Conservation (phyloP, 2,329 filamentous ascomycete species). For the Diaporthe velutina region DNA sequence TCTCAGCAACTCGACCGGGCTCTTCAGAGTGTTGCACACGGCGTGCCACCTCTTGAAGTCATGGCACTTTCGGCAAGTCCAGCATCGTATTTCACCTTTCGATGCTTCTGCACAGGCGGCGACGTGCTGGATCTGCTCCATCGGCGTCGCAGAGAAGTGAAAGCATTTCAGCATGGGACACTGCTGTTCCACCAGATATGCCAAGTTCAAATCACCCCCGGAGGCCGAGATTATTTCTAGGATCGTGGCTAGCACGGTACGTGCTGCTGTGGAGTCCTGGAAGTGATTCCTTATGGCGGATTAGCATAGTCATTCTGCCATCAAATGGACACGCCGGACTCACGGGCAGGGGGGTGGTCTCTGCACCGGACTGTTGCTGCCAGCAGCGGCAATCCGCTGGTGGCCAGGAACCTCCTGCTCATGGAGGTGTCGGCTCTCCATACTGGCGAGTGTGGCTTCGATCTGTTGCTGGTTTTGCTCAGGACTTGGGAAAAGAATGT, state of each 20-base stretch:
- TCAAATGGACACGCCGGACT: neutral
- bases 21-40: slow-evolving; percentile 10
- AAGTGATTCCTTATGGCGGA: neutral
- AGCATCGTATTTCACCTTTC: neutral
- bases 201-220: neutral
- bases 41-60: slow-evolving; percentile 17
- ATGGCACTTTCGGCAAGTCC: neutral
- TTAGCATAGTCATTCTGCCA: neutral
- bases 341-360: neutral
- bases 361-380: neutral
- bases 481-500: neutral
- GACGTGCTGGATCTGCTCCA: slow-evolving; percentile 9
- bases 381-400: neutral
- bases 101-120: neutral
- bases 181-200: neutral
- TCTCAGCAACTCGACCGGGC: slow-evolving; percentile 1
- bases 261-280: neutral
- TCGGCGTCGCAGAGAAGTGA: neutral
- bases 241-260: neutral
- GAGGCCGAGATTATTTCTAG: neutral
- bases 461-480: neutral
- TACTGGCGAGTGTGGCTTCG: neutral
- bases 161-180: slow-evolving; percentile 25
- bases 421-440: neutral
- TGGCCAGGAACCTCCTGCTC: neutral